Percentiles rank a stretch among this genome's conserved stretches.
Evolutionary conservation across 2,329 filamentous ascomycete species (phyloP).

Genomic region (Colletotrichum eleusines): DNA sequence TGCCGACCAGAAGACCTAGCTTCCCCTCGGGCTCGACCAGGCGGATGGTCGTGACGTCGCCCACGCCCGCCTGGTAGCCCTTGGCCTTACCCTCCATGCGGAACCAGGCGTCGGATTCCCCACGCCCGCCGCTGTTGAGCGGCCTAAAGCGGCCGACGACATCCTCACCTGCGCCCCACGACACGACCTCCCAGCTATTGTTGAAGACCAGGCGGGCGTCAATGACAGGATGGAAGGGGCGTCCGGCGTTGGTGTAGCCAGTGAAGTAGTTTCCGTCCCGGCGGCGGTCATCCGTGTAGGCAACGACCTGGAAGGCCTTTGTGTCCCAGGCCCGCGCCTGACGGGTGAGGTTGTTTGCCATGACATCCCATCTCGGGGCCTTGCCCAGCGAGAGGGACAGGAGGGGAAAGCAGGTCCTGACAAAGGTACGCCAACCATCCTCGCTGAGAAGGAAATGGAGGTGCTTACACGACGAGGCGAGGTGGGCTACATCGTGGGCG

Average conservation of each 20-base stretch:
- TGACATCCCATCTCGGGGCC: constrained; percentile 50
- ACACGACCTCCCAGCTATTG: constrained; percentile 59
- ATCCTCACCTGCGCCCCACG: constrained; percentile 65
- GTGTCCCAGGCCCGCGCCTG: constrained; percentile 67
- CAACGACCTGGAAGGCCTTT: constrained; percentile 52
- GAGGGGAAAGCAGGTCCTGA: constrained; percentile 58
- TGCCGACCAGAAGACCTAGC: constrained; percentile 58
- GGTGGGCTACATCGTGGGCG: constrained; percentile 59
- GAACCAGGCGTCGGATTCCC: constrained; percentile 41
- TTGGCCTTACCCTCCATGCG: constrained; percentile 52
- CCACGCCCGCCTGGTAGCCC: constrained; percentile 58
- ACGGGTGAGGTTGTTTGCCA: constrained; percentile 62
- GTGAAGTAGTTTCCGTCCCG: constrained; percentile 40
- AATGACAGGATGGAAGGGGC: constrained; percentile 59
- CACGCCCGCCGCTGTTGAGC: constrained; percentile 41
- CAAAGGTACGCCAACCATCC: constrained; percentile 65
- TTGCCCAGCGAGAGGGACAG: constrained; percentile 50
- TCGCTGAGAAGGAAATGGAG: constrained; percentile 55
- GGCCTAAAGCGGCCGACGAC: constrained; percentile 58
- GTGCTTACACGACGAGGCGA: constrained; percentile 55
- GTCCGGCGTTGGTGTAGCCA: constrained; percentile 29
- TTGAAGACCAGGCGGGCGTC: constrained; percentile 56
- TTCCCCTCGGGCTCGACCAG: constrained; percentile 53
- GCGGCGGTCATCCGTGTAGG: constrained; percentile 47
- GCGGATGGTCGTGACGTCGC: constrained; percentile 63